Evolutionary conservation across 306 rosid genomes (phyloP).

Genomic region (Acacia melanoxylon): DNA sequence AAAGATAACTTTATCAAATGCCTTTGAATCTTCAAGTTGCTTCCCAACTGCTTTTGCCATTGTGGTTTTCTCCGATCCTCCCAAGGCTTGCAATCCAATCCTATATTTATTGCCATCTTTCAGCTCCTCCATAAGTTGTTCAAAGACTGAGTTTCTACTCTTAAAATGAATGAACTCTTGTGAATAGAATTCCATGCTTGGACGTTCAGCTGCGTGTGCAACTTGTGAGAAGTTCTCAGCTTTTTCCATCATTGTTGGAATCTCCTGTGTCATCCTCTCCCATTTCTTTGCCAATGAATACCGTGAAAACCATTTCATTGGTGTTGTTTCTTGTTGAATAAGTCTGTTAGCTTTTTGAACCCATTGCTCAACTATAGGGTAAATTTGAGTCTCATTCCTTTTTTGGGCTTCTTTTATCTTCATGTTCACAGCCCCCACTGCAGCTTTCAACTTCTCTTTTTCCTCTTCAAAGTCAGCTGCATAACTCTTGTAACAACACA

Average conservation of each 20-base stretch:
- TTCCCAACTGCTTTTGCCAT: slow-evolving; percentile 16
- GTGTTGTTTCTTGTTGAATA: background rate
- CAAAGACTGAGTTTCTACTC: background rate
- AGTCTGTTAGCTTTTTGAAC: background rate
- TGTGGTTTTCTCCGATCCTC: slow-evolving; percentile 22
- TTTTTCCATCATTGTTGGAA: background rate
- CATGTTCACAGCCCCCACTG: background rate
- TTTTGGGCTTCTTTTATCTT: background rate
- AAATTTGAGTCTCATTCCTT: background rate
- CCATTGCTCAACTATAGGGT: background rate
- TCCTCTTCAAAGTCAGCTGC: background rate
- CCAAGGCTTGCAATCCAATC: slow-evolving; percentile 32
- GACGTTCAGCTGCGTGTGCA: background rate
- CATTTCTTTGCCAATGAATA: background rate
- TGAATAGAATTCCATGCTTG: slow-evolving; percentile 20
- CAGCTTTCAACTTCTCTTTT: background rate
- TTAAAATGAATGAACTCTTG: slow-evolving; percentile 9
- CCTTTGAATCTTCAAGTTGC: background rate
- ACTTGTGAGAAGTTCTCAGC: background rate
- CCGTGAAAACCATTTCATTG: background rate
- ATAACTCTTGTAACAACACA: slow-evolving; percentile 14
- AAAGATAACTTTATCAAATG: slow-evolving; percentile 22
- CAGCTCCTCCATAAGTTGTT: slow-evolving; percentile 20
- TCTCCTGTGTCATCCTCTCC: background rate
- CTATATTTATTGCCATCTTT: background rate